Conservation (phyloP, 192 early-diverging fungal species). For the Chytriomyces sp. region DNA sequence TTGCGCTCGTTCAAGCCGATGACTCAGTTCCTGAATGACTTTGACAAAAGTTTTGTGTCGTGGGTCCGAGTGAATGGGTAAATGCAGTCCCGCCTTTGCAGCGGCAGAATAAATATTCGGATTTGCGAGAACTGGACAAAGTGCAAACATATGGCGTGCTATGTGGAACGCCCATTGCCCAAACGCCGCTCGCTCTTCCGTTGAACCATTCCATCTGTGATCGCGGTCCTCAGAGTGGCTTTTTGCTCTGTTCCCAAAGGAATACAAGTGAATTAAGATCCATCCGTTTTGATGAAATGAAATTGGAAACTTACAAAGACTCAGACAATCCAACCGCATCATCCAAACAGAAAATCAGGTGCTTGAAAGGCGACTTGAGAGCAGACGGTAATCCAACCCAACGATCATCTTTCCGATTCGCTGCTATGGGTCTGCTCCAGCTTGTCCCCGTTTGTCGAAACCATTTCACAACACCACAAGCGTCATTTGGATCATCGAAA, state of each 20-base stretch:
- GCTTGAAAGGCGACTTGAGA: constrained; percentile 23
- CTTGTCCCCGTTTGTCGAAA: constrained; percentile 14
- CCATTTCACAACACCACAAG: constrained; percentile 16
- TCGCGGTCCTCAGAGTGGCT: neutral
- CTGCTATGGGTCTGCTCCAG: neutral
- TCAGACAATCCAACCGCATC: neutral
- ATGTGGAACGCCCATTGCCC: constrained; percentile 17
- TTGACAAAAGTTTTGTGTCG: constrained; percentile 13
- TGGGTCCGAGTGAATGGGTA: constrained; percentile 21
- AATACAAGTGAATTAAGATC: neutral
- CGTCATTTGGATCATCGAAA: constrained; percentile 8
- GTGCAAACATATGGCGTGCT: constrained; percentile 3
- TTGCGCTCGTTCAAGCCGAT: neutral
- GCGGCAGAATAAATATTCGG: constrained; percentile 2
- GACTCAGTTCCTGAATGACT: constrained; percentile 1
- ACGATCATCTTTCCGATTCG: constrained; percentile 3
- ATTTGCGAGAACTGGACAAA: constrained; percentile 25
- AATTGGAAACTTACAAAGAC: constrained; percentile 6
- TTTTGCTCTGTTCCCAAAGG: neutral
- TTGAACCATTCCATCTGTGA: constrained; percentile 15
- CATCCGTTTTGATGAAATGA: neutral
- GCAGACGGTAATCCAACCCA: constrained; percentile 17
- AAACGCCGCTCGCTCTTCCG: constrained; percentile 6
- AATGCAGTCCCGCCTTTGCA: neutral
- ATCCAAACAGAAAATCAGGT: constrained; percentile 28